Conservation (phyloP, 2,329 filamentous ascomycete species). For the Beauveria asiatica region DNA sequence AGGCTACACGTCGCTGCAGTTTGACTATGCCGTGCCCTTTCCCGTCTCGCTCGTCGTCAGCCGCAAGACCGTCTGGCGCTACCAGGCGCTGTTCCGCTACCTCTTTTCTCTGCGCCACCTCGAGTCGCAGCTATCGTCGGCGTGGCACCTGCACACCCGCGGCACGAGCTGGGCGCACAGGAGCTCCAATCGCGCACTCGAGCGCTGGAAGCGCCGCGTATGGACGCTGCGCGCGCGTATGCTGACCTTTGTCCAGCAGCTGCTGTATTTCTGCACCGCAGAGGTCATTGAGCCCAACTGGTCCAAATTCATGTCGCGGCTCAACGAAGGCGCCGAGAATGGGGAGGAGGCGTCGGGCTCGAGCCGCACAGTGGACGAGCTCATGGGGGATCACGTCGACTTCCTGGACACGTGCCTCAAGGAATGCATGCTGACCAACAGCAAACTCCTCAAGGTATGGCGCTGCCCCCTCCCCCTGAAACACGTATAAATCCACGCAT, state of each 20-base stretch:
- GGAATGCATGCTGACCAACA: constrained; percentile 98
- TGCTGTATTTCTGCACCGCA: constrained; percentile 92
- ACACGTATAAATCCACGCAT: too few species aligned
- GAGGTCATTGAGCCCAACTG: constrained; percentile 98
- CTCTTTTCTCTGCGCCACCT: constrained; percentile 82
- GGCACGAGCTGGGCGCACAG: constrained; percentile 74
- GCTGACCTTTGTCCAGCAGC: constrained; percentile 93
- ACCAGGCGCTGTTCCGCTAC: constrained; percentile 93
- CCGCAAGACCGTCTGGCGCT: constrained; percentile 91
- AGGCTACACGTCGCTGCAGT: constrained; percentile 85
- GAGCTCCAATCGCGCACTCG: constrained; percentile 62
- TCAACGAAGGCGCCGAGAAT: constrained; percentile 42
- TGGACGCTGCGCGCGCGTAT: constrained; percentile 90
- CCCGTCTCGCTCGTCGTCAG: constrained; percentile 92
- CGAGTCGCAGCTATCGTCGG: constrained; percentile 75
- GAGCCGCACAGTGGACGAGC: constrained; percentile 77
- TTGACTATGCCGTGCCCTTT: constrained; percentile 92
- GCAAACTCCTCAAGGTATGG: constrained; percentile 78
- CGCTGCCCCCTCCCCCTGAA: not conserved
- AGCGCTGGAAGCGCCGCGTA: constrained; percentile 86
- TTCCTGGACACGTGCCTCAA: constrained; percentile 96
- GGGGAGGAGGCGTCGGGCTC: constrained; percentile 24
- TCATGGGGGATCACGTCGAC: constrained; percentile 99
- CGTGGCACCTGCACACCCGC: constrained; percentile 86
- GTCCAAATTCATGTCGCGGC: constrained; percentile 82